phyloP scores from a whole-genome alignment of 306 rosid species.

The Fragaria ananassa region DNA sequence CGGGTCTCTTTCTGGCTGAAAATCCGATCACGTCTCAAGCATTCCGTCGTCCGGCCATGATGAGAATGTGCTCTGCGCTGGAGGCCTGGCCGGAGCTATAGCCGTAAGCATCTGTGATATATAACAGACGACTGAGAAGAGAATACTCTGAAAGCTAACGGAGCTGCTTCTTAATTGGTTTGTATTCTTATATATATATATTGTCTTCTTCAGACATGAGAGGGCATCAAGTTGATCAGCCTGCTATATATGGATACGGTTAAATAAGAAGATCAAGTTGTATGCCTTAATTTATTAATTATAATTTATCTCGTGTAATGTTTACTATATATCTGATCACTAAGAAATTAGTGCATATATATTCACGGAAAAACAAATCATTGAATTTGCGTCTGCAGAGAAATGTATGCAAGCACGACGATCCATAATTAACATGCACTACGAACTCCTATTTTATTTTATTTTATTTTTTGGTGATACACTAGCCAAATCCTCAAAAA shows the following conservation, averaged over 20 bases:
- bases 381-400: neutral
- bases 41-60: neutral
- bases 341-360: neutral
- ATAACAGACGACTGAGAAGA: no score
- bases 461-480: no score
- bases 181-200: neutral
- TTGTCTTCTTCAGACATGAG: neutral
- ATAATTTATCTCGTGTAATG: no score
- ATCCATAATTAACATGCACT: neutral
- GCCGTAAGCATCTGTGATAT: neutral
- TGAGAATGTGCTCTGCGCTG: neutral
- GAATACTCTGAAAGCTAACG: neutral
- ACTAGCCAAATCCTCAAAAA: no score
- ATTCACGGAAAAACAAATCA: neutral
- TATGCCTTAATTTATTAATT: no score
- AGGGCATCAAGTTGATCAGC: neutral
- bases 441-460: no score
- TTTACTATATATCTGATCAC: no score
- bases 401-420: neutral
- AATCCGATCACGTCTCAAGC: neutral
- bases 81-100: neutral
- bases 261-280: no score
- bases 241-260: neutral
- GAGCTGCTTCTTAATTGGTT: neutral
- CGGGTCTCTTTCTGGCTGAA: no score